These are phyloP conservation scores for Leishmania lainsoni DNA, from an alignment of 208 protist genomes.

Conservation along the genomic window DNA sequence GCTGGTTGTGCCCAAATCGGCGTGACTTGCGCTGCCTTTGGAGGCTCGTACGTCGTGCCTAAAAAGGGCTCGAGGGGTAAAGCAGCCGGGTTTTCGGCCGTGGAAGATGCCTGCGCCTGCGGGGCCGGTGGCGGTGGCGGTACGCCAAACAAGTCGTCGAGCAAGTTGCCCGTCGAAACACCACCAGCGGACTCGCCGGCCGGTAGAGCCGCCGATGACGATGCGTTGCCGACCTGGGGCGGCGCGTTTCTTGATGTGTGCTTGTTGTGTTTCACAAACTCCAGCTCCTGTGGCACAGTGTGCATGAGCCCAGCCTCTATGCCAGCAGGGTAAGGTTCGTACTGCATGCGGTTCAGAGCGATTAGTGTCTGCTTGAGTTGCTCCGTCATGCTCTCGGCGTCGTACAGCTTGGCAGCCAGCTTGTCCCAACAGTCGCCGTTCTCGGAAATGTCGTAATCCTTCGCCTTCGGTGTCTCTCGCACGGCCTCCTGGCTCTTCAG, in stretches of 20 bases:
- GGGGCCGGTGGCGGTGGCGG: slow-evolving; percentile 5
- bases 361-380: slow-evolving; percentile 70
- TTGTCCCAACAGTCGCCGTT: slow-evolving; percentile 80
- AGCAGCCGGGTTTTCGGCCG: slow-evolving; percentile 7
- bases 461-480: slow-evolving; percentile 5
- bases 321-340: slow-evolving; percentile 81
- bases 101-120: slow-evolving; percentile 5
- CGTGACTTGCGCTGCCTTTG: slow-evolving; percentile 35
- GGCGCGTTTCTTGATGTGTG: slow-evolving; percentile 49
- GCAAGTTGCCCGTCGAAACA: slow-evolving; percentile 39
- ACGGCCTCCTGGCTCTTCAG: slow-evolving; percentile 36
- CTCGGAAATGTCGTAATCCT: slow-evolving; percentile 32
- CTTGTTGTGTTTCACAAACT: slow-evolving; percentile 78
- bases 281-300: slow-evolving; percentile 75
- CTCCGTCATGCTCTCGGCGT: slow-evolving; percentile 69
- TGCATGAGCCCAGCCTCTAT: slow-evolving; percentile 73
- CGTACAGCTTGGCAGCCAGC: slow-evolving; percentile 73
- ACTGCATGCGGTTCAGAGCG: slow-evolving; percentile 82
- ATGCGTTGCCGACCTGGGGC: slow-evolving; percentile 22
- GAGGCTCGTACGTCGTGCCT: slow-evolving; percentile 29
- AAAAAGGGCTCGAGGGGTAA: slow-evolving; percentile 19
- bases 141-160: slow-evolving; percentile 84
- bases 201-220: slow-evolving; percentile 4
- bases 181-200: slow-evolving; percentile 3
- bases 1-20: slow-evolving; percentile 46